Conservation (phyloP, 176 grass and related monocot genomes). For the Paspalum vaginatum region DNA sequence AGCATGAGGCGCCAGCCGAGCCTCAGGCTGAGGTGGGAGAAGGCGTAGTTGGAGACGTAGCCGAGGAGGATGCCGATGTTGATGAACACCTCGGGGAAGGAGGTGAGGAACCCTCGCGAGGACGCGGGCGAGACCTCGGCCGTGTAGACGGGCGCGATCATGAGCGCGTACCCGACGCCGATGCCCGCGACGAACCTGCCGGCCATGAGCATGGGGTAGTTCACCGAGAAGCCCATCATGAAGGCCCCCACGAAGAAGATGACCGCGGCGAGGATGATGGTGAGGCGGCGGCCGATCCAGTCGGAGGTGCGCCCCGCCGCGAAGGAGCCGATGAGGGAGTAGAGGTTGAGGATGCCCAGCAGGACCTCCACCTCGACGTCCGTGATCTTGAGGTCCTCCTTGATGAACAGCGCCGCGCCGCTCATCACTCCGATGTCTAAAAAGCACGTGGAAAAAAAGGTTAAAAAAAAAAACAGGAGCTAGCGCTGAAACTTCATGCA, state of each 20-base stretch:
- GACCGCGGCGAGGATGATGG: slow-evolving; percentile 20
- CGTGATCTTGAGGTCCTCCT: slow-evolving; percentile 35
- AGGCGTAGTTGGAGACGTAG: slow-evolving; percentile 27
- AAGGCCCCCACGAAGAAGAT: slow-evolving; percentile 21
- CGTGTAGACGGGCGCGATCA: slow-evolving; percentile 26
- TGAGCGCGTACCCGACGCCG: slow-evolving; percentile 24
- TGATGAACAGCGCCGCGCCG: slow-evolving; percentile 27
- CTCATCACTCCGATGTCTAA: slow-evolving; percentile 37
- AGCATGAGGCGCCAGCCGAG: slow-evolving; percentile 26
- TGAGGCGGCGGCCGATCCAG: slow-evolving; percentile 40
- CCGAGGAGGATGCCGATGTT: slow-evolving; percentile 18
- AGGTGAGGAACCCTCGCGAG: slow-evolving; percentile 3
- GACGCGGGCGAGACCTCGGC: slow-evolving; percentile 19
- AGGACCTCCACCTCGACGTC: slow-evolving; percentile 31
- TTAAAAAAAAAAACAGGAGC: too few relatives aligned
- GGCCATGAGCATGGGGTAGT: slow-evolving; percentile 22
- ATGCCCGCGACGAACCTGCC: slow-evolving; percentile 20
- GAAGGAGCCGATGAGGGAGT: slow-evolving; percentile 35
- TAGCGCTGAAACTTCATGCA: neutral
- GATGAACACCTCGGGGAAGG: slow-evolving; percentile 30
- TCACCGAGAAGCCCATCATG: slow-evolving; percentile 23
- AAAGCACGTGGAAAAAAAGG: neutral
- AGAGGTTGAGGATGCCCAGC: slow-evolving; percentile 28
- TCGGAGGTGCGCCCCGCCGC: slow-evolving; percentile 32
- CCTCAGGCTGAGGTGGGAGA: slow-evolving; percentile 20